phyloP scores from a whole-genome alignment of 306 rosid species.

The Acacia melanoxylon region DNA sequence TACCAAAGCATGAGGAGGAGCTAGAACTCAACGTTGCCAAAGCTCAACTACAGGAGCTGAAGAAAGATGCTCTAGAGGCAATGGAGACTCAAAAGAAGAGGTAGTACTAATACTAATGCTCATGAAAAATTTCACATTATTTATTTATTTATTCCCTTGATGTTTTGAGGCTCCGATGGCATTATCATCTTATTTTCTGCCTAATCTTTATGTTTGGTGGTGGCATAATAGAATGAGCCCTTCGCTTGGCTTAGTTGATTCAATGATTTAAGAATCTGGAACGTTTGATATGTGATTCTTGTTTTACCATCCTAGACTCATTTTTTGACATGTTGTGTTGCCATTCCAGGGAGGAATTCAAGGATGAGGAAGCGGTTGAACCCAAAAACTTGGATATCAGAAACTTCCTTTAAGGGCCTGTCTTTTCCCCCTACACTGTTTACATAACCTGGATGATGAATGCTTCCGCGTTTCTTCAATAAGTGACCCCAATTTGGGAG shows the following conservation, averaged over 20 bases:
- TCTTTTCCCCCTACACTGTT: slow-evolving; percentile 2
- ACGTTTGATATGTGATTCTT: neutral
- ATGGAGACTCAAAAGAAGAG: slow-evolving; percentile 86
- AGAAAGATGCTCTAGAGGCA: slow-evolving; percentile 82
- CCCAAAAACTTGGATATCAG: slow-evolving; percentile 82
- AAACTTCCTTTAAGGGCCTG: slow-evolving; percentile 62
- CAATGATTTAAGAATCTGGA: slow-evolving; percentile 3
- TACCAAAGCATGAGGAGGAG: slow-evolving; percentile 82
- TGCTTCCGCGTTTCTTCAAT: slow-evolving; percentile 51
- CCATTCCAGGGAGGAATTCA: slow-evolving; percentile 91
- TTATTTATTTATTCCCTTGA: slow-evolving; percentile 6
- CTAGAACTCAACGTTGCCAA: slow-evolving; percentile 77
- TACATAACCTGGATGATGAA: slow-evolving; percentile 43
- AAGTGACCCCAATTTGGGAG: slow-evolving; percentile 53
- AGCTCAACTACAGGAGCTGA: slow-evolving; percentile 83
- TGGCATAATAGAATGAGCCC: slow-evolving; percentile 5
- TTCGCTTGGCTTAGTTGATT: neutral
- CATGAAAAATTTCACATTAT: neutral
- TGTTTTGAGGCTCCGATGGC: slow-evolving; percentile 2
- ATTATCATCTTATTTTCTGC: slow-evolving; percentile 5
- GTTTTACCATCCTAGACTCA: neutral
- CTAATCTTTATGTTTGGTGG: slow-evolving; percentile 2
- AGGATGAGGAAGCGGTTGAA: slow-evolving; percentile 66
- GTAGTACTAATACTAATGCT: slow-evolving; percentile 40
- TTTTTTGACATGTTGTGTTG: slow-evolving; percentile 13